Conservation (phyloP, 371 early-diverging fungal genomes). For the Aphelidium insulamus region DNA sequence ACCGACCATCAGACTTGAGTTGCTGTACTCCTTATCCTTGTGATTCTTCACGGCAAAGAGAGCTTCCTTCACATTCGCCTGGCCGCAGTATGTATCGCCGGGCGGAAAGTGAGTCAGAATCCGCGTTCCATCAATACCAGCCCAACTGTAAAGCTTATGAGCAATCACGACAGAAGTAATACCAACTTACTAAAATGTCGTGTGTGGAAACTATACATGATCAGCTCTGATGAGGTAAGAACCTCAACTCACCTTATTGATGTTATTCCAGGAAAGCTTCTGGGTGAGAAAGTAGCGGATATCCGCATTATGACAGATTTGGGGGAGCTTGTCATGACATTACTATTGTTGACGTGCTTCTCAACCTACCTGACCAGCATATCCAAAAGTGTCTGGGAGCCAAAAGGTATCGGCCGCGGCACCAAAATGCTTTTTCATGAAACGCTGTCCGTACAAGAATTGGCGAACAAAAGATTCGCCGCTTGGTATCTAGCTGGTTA, state of each 20-base stretch:
- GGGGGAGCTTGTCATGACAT: slow-evolving; percentile 46
- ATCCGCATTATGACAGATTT: slow-evolving; percentile 57
- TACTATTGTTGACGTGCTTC: not conserved
- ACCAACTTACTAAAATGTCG: slow-evolving; percentile 54
- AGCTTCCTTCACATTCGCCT: slow-evolving; percentile 29
- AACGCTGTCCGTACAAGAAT: slow-evolving; percentile 76
- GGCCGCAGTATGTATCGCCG: slow-evolving; percentile 51
- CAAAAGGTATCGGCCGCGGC: slow-evolving; percentile 60
- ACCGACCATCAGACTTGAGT: slow-evolving; percentile 52
- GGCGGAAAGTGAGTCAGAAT: slow-evolving; percentile 65
- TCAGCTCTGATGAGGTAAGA: not conserved
- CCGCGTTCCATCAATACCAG: slow-evolving; percentile 43
- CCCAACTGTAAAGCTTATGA: no score
- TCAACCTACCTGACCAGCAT: slow-evolving; percentile 10
- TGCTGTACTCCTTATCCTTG: slow-evolving; percentile 54
- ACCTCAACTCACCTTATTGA: slow-evolving; percentile 46
- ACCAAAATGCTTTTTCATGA: slow-evolving; percentile 64
- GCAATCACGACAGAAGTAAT: no score
- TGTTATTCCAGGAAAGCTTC: slow-evolving; percentile 93
- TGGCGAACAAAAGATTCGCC: slow-evolving; percentile 86
- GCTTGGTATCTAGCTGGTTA: slow-evolving; percentile 70
- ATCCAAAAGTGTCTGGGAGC: slow-evolving; percentile 84
- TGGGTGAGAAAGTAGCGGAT: slow-evolving; percentile 91
- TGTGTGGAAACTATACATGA: slow-evolving; percentile 50
- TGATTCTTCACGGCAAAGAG: slow-evolving; percentile 44